Base-by-base conservation (phyloP, 2,329 filamentous ascomycete species). In the Aspergillus ruber region DNA sequence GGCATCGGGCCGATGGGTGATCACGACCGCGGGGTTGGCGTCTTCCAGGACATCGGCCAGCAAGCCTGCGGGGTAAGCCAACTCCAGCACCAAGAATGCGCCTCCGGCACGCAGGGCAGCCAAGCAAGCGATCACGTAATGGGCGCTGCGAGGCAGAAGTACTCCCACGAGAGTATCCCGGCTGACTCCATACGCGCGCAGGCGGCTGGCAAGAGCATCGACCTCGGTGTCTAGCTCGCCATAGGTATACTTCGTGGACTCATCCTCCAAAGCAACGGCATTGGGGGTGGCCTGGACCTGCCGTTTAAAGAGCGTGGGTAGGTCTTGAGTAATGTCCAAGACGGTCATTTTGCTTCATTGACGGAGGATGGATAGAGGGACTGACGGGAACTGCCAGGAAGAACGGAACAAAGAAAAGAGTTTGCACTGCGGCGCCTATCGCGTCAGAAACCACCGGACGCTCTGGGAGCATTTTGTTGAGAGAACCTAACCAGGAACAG, bases 41-140 rank as follows among this genome's bases (percentile, higher is more conserved):
- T 91, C 87, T 25, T 86, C 83, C 44, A 90, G 78, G 44, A 90
- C 86, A 66, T 90, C 86, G 44, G 84, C 79, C 51, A 91, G 72
- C 43, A 90, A 73, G 47, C 82, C 83, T 0, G 84, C 80, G 12
- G 87, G 87, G 54, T 90, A 90, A 3, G 87, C 87, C 43, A 89
- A 74, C 68, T 91, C 87, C 3, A 91, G 79, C 2, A 90, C 86
- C 4, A 91, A 74, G 61, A 90, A 91, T 1, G 87, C 87, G 46
- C 87, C 87, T 44, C 86, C 87, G 2, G 87, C 86, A 50, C 85
- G 81, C 35, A 90, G 77, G n/a, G 85, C 82, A 21, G 87, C 87
- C 45, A 91, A 74, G 61, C 84, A 89, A 13, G 86, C 83, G 65
- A 90, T 83, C 51, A 91, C 84, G 67, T 90, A 89, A 68, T 89